Evolutionary conservation across 345 rosid species (phyloP).

Genomic region (Acer negundo): DNA sequence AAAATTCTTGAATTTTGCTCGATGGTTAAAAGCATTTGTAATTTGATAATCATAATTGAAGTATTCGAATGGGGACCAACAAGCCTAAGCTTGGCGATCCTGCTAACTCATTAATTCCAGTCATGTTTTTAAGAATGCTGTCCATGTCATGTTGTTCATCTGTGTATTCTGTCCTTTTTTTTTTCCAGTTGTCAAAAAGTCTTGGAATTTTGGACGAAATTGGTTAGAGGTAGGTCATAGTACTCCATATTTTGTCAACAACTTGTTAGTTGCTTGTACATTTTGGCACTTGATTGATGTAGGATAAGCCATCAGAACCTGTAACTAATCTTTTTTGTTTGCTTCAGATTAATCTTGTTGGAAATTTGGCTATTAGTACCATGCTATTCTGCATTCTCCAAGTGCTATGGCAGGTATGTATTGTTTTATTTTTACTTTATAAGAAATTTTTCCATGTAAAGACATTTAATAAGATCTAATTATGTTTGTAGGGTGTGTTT

Average conservation of each 20-base stretch:
- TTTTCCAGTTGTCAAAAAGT: slow-evolving; percentile 32
- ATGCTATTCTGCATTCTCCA: slow-evolving; percentile 54
- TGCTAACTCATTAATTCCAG: background rate
- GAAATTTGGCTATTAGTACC: slow-evolving; percentile 44
- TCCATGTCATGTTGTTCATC: slow-evolving; percentile 3
- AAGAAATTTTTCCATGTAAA: background rate
- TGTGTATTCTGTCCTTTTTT: background rate
- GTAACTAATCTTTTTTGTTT: slow-evolving; percentile 6
- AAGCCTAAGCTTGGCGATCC: background rate
- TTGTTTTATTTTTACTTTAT: background rate
- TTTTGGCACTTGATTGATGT: background rate
- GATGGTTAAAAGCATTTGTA: background rate
- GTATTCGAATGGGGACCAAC: background rate
- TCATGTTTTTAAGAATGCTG: background rate
- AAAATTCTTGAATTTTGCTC: background rate
- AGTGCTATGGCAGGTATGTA: slow-evolving; percentile 63
- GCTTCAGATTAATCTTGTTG: slow-evolving; percentile 31
- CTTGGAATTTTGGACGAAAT: slow-evolving; percentile 16
- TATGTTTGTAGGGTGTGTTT: slow-evolving; percentile 46
- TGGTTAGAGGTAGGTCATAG: slow-evolving; percentile 33
- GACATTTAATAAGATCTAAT: slow-evolving; percentile 1
- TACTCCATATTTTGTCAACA: background rate
- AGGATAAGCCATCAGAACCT: background rate
- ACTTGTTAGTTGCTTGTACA: background rate
- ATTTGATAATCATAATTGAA: background rate